Evolutionary conservation across 805 yeast genomes (phyloP).

Genomic region (Saccharomycopsis amapae): DNA sequence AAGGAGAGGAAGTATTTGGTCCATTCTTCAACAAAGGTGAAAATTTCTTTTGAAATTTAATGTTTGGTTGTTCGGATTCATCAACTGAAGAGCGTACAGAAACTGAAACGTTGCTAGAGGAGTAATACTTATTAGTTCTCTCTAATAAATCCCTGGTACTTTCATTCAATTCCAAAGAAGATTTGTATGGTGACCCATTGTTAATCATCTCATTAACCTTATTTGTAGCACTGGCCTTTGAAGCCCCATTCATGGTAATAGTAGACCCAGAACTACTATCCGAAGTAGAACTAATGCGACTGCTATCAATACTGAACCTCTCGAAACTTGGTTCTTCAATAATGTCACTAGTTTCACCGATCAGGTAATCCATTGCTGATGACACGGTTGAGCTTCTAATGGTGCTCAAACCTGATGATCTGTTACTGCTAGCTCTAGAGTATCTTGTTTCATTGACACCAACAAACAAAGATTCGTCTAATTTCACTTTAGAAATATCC

Average conservation of each 20-base stretch:
- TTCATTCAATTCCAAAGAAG: neutral
- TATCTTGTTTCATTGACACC: neutral
- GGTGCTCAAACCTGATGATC: too few relatives aligned
- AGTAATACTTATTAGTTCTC: slow-evolving; percentile 13
- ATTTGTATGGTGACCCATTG: too few relatives aligned
- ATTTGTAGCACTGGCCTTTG: neutral
- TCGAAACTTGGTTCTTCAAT: neutral
- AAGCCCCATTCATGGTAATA: neutral
- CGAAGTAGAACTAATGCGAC: neutral
- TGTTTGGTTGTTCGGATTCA: too few relatives aligned
- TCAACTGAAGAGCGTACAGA: too few relatives aligned
- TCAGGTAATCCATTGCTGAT: too few relatives aligned
- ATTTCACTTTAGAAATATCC: slow-evolving; percentile 15
- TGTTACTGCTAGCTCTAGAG: slow-evolving; percentile 2
- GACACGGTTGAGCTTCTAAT: too few relatives aligned
- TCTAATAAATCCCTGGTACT: slow-evolving; percentile 11
- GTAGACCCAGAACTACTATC: neutral
- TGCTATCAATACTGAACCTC: neutral
- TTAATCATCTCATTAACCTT: too few relatives aligned
- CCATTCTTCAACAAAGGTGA: too few relatives aligned
- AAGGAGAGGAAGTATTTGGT: too few relatives aligned
- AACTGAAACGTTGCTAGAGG: too few relatives aligned
- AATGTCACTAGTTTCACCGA: neutral
- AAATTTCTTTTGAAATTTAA: too few relatives aligned
- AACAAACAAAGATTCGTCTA: slow-evolving; percentile 19